Percentiles rank a stretch among this genome's conserved stretches.
Evolutionary conservation across 1,284 basidiomycete species (phyloP).

Genomic region (Anthracocystis panici-leucophaei): DNA sequence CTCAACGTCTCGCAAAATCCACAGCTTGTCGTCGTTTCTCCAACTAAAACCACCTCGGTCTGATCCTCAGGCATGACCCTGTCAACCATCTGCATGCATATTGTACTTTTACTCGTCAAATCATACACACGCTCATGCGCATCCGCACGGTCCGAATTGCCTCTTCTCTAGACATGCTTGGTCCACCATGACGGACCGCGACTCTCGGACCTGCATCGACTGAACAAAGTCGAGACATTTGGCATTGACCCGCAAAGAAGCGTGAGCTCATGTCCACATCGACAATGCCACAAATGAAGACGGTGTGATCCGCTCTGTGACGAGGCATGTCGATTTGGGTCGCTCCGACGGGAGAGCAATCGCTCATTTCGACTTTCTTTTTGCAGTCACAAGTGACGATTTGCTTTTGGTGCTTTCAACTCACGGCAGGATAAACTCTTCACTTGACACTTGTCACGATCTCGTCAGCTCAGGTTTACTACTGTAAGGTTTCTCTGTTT

Average conservation of each 20-base stretch:
- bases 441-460: background rate
- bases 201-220: background rate
- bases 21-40: background rate
- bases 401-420: background rate
- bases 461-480: background rate
- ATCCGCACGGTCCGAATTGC: background rate
- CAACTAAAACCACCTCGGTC: background rate
- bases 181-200: background rate
- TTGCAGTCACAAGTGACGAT: background rate
- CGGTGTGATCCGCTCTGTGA: background rate
- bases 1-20: background rate
- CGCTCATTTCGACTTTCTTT: background rate
- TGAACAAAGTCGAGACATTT: background rate
- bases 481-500: no score
- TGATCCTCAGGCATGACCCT: background rate
- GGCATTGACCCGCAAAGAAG: background rate
- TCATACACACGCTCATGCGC: background rate
- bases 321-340: background rate
- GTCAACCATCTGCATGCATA: conserved; percentile 11
- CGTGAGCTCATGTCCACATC: conserved; percentile 4
- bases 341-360: background rate
- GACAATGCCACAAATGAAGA: background rate
- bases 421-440: background rate
- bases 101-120: conserved; percentile 22
- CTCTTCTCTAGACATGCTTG: no score